phyloP scores from a whole-genome alignment of 2,329 filamentous ascomycete genomes.

The Sarocladium brachiariae region DNA sequence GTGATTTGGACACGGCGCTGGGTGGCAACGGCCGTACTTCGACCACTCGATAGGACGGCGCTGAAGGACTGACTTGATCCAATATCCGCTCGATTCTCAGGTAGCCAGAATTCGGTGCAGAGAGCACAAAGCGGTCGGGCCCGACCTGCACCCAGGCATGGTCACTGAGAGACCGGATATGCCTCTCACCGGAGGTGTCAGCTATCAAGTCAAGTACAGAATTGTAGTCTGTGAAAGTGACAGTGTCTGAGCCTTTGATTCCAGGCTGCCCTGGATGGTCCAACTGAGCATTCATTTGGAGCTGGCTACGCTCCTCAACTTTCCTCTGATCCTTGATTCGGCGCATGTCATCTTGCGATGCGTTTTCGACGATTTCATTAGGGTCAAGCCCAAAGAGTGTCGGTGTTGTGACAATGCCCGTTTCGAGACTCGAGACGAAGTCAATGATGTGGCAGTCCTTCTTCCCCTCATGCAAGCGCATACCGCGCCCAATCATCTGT shows the following conservation, averaged over 20 bases:
- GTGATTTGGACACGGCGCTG: conserved; percentile 38
- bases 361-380: conserved; percentile 63
- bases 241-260: conserved; percentile 27
- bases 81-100: conserved; percentile 42
- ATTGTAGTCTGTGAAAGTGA: conserved; percentile 86
- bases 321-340: conserved; percentile 43
- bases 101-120: conserved; percentile 56
- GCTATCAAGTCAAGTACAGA: conserved; percentile 86
- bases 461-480: conserved; percentile 77
- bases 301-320: conserved; percentile 26
- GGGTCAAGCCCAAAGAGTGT: conserved; percentile 92
- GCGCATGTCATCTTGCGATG: conserved; percentile 55
- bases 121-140: conserved; percentile 64
- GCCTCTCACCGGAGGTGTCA: conserved; percentile 70
- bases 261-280: conserved; percentile 9
- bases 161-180: conserved; percentile 69
- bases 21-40: conserved; percentile 42
- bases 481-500: conserved; percentile 95
- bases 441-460: conserved; percentile 91
- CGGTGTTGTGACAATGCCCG: conserved; percentile 82
- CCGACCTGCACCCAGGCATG: conserved; percentile 78
- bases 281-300: conserved; percentile 11
- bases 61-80: conserved; percentile 15
- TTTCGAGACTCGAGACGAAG: conserved; percentile 80
- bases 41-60: conserved; percentile 33